Evolutionary conservation across 2,329 filamentous ascomycete species (phyloP).

Genomic region (Exophiala calicioides): DNA sequence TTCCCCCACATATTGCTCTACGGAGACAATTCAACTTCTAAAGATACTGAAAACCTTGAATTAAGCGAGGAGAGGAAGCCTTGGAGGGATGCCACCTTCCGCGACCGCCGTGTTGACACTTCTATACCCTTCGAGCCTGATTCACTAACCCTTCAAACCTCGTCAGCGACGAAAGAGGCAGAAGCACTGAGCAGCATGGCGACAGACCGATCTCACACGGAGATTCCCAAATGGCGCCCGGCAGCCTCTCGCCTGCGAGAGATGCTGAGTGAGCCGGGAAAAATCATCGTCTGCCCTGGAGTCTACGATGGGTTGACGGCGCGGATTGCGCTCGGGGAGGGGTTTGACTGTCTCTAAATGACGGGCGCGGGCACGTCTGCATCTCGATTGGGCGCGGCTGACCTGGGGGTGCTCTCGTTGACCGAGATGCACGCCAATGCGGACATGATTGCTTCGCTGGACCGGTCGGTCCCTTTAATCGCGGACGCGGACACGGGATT

Average conservation of each 20-base stretch:
- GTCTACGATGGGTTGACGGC: constrained; percentile 65
- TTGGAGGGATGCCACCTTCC: no score
- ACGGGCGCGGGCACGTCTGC: constrained; percentile 54
- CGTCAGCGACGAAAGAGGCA: no score
- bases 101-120: no score
- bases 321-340: constrained; percentile 61
- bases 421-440: constrained; percentile 56
- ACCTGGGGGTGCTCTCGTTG: constrained; percentile 55
- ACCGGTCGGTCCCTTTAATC: constrained; percentile 52
- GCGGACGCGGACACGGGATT: constrained; percentile 57
- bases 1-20: no score
- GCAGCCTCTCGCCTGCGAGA: neutral
- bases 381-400: constrained; percentile 51
- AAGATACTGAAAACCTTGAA: no score
- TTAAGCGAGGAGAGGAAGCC: no score
- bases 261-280: neutral
- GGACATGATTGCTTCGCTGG: constrained; percentile 55
- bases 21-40: no score
- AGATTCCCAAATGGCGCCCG: no score
- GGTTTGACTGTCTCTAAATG: constrained; percentile 69
- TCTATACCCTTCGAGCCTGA: no score
- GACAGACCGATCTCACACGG: no score
- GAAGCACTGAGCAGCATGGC: no score
- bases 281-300: constrained; percentile 47
- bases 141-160: no score